These are phyloP conservation scores for Nepenthes alata DNA, from an alignment of 179 eudicot genomes.

Conservation along the genomic window DNA sequence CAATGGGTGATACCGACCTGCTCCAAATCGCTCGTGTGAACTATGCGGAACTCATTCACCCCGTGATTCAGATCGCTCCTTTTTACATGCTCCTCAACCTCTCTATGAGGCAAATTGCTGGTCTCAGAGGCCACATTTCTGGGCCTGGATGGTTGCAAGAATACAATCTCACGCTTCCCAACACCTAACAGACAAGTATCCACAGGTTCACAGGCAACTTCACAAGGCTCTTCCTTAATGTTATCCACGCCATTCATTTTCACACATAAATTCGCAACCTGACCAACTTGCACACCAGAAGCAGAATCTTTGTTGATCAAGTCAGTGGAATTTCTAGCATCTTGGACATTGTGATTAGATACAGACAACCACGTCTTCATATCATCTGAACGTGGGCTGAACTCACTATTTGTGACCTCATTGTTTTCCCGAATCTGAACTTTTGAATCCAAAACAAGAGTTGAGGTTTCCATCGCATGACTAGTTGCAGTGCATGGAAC, in stretches of 20 bases:
- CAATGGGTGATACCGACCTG: slow-evolving; percentile 1
- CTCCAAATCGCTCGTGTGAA: not conserved
- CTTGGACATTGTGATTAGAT: slow-evolving; percentile 1
- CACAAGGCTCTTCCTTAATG: not conserved
- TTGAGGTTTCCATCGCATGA: slow-evolving; percentile 8
- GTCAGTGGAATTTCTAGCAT: not conserved
- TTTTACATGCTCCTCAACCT: not conserved
- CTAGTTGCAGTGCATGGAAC: not conserved
- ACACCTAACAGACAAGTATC: not conserved
- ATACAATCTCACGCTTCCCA: slow-evolving; percentile 11
- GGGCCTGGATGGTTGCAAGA: slow-evolving; percentile 8
- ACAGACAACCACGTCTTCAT: slow-evolving; percentile 6
- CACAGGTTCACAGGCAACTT: not conserved
- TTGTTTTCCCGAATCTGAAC: slow-evolving; percentile 7
- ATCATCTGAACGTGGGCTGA: slow-evolving; percentile 10
- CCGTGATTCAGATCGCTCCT: not conserved
- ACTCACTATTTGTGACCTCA: slow-evolving; percentile 10
- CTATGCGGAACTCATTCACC: not conserved
- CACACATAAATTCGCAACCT: slow-evolving; percentile 1
- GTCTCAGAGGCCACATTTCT: slow-evolving; percentile 5
- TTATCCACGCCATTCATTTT: not conserved
- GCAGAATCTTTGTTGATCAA: slow-evolving; percentile 4
- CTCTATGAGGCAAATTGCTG: slow-evolving; percentile 6
- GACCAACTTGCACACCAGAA: slow-evolving; percentile 8
- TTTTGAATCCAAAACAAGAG: slow-evolving; percentile 6